phyloP scores from a whole-genome alignment of 129 eudicot genomes.

The Pseudognaphalium luteoalbum region DNA sequence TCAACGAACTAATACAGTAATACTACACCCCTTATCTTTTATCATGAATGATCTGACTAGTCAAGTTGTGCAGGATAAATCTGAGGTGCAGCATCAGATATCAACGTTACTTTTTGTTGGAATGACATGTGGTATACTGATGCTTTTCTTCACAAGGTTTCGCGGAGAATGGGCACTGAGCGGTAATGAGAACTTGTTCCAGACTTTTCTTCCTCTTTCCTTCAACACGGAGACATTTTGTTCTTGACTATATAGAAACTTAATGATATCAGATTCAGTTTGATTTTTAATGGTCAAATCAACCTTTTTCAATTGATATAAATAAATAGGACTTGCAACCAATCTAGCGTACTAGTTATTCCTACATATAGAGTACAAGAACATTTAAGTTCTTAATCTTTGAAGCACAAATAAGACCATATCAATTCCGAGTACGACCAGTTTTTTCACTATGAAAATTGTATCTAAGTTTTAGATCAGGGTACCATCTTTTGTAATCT shows the following conservation, averaged over 20 bases:
- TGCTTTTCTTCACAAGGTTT: slow-evolving; percentile 71
- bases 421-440: not conserved
- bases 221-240: not conserved
- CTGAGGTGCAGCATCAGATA: slow-evolving; percentile 89
- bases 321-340: not conserved
- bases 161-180: slow-evolving; percentile 57
- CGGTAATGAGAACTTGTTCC: slow-evolving; percentile 39
- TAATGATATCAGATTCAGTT: not conserved
- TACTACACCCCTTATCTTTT: not conserved
- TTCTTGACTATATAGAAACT: not conserved
- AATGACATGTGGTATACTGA: slow-evolving; percentile 51
- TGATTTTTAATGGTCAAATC: not conserved
- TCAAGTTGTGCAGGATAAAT: slow-evolving; percentile 67
- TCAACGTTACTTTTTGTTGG: slow-evolving; percentile 83
- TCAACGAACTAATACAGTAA: not conserved
- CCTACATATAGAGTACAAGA: slow-evolving; percentile 12
- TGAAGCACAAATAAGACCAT: slow-evolving; percentile 10
- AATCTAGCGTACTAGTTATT: slow-evolving; percentile 4
- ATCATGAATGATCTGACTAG: slow-evolving; percentile 16
- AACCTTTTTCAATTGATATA: not conserved
- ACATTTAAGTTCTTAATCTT: not conserved
- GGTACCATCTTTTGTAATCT: slow-evolving; percentile 11
- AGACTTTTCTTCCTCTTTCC: not conserved
- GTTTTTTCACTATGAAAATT: not conserved
- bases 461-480: slow-evolving; percentile 4